A percentile compares a stretch with the other conserved stretches of the same genome.
Conservation (phyloP, 1,284 basidiomycete genomes). For the Apiotrichum laibachii region DNA sequence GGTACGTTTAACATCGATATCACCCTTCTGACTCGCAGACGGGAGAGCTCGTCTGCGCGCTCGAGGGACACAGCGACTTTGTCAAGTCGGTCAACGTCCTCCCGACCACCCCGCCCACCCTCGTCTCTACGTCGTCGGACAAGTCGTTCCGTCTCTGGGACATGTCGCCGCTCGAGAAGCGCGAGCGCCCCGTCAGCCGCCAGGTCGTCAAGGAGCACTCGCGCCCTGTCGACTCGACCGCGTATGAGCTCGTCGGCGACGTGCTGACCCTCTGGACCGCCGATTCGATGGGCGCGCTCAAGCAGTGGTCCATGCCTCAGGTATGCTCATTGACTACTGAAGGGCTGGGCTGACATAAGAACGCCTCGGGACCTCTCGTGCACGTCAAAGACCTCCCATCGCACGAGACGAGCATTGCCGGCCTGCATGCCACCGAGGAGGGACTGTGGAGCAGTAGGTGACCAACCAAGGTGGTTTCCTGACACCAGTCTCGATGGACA, state of each 20-base stretch:
- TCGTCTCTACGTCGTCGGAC: constrained; percentile 88
- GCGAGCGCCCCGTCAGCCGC: constrained; percentile 63
- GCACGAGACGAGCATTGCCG: constrained; percentile 57
- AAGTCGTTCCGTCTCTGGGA: constrained; percentile 86
- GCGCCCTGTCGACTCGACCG: constrained; percentile 30
- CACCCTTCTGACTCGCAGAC: constrained; percentile 55
- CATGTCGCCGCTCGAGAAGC: constrained; percentile 44
- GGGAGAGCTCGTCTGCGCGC: constrained; percentile 65
- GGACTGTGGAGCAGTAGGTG: constrained; percentile 78
- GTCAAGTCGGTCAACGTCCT: constrained; percentile 75
- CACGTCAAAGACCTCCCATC: constrained; percentile 32
- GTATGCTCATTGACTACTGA: constrained; percentile 11
- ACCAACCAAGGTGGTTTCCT: too few relatives aligned
- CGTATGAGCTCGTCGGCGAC: constrained; percentile 48
- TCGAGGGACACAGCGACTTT: constrained; percentile 79
- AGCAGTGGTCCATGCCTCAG: constrained; percentile 42
- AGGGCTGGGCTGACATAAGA: neutral
- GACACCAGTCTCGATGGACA: constrained; percentile 74
- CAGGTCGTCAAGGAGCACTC: constrained; percentile 38
- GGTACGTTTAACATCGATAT: constrained; percentile 53
- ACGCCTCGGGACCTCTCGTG: constrained; percentile 9
- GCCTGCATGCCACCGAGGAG: constrained; percentile 62
- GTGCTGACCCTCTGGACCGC: constrained; percentile 62
- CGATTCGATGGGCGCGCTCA: constrained; percentile 82
- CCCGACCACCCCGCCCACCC: constrained; percentile 56